These are phyloP conservation scores for Pseudocercospora fuligena DNA, from an alignment of 2,329 filamentous ascomycete species.

Conservation along the genomic window DNA sequence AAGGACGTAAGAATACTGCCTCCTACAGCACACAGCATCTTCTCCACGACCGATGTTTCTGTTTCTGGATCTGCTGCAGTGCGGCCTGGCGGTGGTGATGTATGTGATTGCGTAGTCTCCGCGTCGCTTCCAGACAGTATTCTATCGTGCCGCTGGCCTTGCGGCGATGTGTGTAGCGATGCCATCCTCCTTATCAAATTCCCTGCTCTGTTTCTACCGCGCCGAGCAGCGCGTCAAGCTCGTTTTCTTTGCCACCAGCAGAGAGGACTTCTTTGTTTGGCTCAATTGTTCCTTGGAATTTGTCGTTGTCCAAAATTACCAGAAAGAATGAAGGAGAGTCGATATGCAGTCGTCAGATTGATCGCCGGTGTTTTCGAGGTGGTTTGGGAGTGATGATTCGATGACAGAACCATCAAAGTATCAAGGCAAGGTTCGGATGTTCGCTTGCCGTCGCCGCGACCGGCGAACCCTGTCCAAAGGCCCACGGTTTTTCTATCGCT, in stretches of 20 bases:
- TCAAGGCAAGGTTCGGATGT: not conserved
- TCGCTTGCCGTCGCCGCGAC: constrained; percentile 13
- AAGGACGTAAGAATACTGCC: constrained; percentile 90
- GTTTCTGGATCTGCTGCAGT: constrained; percentile 61
- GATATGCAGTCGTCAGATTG: not conserved
- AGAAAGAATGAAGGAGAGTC: not conserved
- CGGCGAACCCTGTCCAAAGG: too few relatives aligned
- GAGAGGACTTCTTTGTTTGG: not conserved
- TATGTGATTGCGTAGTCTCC: constrained; percentile 10
- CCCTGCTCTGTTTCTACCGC: constrained; percentile 20
- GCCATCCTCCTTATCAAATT: constrained; percentile 28
- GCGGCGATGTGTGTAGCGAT: constrained; percentile 30
- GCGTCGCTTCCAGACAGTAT: constrained; percentile 31
- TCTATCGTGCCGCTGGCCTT: constrained; percentile 47
- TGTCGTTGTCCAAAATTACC: not conserved
- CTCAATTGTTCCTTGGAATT: not conserved
- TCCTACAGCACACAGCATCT: constrained; percentile 92
- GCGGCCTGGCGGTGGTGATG: constrained; percentile 23
- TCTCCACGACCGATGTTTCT: constrained; percentile 81
- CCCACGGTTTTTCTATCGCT: too few relatives aligned
- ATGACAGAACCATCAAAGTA: constrained; percentile 12
- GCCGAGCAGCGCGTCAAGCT: constrained; percentile 26
- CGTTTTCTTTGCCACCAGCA: constrained; percentile 7
- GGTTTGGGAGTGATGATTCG: constrained; percentile 16
- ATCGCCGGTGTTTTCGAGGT: constrained; percentile 1